Evolutionary conservation across 2,329 filamentous ascomycete genomes (phyloP).

Genomic region (Rutstroemia sp.): DNA sequence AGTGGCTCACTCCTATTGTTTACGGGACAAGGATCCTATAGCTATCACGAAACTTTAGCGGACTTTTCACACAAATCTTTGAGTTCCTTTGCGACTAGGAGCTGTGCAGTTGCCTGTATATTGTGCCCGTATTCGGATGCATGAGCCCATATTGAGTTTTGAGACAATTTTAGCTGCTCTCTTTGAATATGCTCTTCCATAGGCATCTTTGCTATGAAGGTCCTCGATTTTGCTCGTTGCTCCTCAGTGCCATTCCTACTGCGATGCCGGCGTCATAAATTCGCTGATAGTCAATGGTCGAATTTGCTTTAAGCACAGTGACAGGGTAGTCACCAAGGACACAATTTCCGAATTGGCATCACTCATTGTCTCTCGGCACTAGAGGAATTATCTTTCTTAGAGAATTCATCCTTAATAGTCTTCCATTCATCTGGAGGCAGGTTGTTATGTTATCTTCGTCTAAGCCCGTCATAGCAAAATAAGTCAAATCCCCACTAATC

Average conservation of each 20-base stretch:
- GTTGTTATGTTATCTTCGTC: conserved; percentile 6
- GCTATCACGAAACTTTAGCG: too few species aligned
- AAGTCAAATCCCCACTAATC: neutral
- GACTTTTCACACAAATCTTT: conserved; percentile 3
- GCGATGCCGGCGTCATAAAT: conserved; percentile 29
- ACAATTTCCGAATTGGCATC: neutral
- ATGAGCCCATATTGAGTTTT: conserved; percentile 24
- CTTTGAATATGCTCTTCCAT: conserved; percentile 26
- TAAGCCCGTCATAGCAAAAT: neutral
- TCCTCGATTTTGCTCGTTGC: conserved; percentile 23
- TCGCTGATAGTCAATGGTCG: conserved; percentile 10
- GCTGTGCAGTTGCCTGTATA: conserved; percentile 31
- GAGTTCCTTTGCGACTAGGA: conserved; percentile 29
- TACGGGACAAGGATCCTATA: too few species aligned
- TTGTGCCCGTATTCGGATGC: conserved; percentile 30
- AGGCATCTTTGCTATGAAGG: conserved; percentile 26
- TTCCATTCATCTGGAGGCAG: conserved; percentile 13
- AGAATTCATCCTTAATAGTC: neutral
- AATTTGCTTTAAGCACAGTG: neutral
- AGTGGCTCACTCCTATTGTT: too few species aligned
- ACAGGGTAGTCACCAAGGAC: neutral
- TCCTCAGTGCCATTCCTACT: conserved; percentile 29
- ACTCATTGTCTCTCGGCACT: neutral
- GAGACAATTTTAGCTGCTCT: conserved; percentile 26
- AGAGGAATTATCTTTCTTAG: neutral